These are phyloP conservation scores for Noccaea caerulescens DNA, from an alignment of 345 rosid genomes.

Conservation along the genomic window DNA sequence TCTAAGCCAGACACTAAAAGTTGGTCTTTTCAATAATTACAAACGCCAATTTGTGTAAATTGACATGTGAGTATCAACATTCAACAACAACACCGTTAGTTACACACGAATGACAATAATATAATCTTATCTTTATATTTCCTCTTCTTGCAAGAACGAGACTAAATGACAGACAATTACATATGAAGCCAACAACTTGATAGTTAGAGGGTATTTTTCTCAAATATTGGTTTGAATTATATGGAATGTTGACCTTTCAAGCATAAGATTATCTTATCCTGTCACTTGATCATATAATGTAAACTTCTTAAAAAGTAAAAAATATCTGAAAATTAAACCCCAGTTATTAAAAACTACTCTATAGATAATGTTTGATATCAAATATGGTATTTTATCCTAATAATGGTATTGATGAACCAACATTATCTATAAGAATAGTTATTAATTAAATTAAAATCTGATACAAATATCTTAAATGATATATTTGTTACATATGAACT, in stretches of 20 bases:
- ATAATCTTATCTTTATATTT: background rate
- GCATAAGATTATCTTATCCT: too few species aligned
- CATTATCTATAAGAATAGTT: background rate
- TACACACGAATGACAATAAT: background rate
- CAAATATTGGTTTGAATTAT: background rate
- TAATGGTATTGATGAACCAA: background rate
- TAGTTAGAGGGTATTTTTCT: background rate
- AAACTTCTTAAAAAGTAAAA: too few species aligned
- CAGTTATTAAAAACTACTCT: too few species aligned
- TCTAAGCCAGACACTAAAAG: constrained; percentile 24
- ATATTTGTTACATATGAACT: background rate
- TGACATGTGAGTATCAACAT: constrained; percentile 6
- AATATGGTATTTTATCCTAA: background rate
- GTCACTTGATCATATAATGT: too few species aligned
- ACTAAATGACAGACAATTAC: constrained; percentile 20
- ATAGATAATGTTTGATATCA: background rate
- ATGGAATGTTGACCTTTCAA: background rate
- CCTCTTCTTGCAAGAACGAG: background rate
- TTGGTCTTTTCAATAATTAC: constrained; percentile 38
- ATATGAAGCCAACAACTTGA: constrained; percentile 15
- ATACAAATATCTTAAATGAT: background rate
- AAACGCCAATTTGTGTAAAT: constrained; percentile 34
- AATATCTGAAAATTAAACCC: too few species aligned
- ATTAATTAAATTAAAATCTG: constrained; percentile 6
- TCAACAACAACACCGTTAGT: background rate